Evolutionary conservation across 2,329 filamentous ascomycete species (phyloP).

Genomic region (Dactylellina cionopaga): DNA sequence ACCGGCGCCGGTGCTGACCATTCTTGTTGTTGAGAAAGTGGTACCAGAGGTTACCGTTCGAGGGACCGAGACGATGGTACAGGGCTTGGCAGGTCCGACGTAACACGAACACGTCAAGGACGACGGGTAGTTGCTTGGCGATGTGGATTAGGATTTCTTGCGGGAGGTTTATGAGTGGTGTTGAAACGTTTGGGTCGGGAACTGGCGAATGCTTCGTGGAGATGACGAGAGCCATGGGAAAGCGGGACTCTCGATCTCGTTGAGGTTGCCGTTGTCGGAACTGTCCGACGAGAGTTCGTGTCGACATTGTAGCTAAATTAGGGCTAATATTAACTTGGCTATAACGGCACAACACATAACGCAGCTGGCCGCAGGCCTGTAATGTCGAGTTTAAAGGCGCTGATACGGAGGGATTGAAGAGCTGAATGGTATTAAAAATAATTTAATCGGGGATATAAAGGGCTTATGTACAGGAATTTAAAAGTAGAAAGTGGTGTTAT

Average conservation of each 20-base stretch:
- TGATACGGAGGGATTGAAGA: background rate
- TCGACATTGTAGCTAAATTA: background rate
- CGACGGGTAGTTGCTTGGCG: constrained; percentile 14
- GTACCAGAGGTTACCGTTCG: constrained; percentile 19
- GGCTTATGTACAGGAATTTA: no score
- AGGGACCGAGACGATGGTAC: constrained; percentile 16
- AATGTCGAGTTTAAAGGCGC: no score
- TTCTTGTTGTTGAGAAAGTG: constrained; percentile 36
- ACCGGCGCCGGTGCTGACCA: background rate
- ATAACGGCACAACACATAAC: background rate
- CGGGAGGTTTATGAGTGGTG: constrained; percentile 20
- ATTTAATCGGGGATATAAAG: no score
- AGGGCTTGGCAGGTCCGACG: constrained; percentile 23
- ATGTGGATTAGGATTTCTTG: constrained; percentile 42
- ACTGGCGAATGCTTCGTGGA: background rate
- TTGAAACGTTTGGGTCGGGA: background rate
- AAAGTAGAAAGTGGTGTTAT: no score
- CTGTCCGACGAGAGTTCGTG: background rate
- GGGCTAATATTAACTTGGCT: no score
- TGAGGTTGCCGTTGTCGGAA: no score
- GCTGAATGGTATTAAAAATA: background rate
- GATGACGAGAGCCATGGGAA: background rate
- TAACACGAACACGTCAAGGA: constrained; percentile 28
- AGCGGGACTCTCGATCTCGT: no score
- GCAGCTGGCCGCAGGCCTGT: no score